phyloP scores from a whole-genome alignment of 1,284 basidiomycete genomes.

The Tylopilus sp. region DNA sequence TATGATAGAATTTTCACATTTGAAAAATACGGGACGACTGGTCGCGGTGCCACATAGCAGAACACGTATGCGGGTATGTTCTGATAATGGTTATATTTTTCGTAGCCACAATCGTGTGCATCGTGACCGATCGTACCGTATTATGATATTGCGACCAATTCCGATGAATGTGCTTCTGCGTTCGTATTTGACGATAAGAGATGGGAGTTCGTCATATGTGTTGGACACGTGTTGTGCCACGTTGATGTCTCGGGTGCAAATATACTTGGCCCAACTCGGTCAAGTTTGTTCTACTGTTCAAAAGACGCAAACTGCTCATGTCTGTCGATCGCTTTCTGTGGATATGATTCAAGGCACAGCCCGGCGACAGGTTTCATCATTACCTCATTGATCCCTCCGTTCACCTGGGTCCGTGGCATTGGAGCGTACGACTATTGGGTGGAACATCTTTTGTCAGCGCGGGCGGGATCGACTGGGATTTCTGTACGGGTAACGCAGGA shows the following conservation, averaged over 20 bases:
- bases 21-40: conserved; percentile 11
- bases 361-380: conserved; percentile 18
- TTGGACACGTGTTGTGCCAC: conserved; percentile 24
- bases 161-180: conserved; percentile 8
- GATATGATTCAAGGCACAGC: conserved; percentile 20
- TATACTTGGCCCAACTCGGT: not conserved
- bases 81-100: not conserved
- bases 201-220: conserved; percentile 13
- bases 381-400: conserved; percentile 17
- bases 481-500: conserved; percentile 9
- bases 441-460: conserved; percentile 15
- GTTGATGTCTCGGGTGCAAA: conserved; percentile 6
- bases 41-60: not conserved
- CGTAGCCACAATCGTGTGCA: not conserved
- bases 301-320: conserved; percentile 10
- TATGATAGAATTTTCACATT: conserved; percentile 15
- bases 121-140: not conserved
- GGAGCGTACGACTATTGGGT: conserved; percentile 6
- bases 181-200: conserved; percentile 34
- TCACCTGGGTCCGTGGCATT: conserved; percentile 14
- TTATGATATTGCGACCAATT: not conserved
- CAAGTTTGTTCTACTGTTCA: conserved; percentile 4
- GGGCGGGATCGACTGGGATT: conserved; percentile 26
- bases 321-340: conserved; percentile 29
- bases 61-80: not conserved